Conservation (phyloP, 805 yeast species). For the Pichia deserticola region DNA sequence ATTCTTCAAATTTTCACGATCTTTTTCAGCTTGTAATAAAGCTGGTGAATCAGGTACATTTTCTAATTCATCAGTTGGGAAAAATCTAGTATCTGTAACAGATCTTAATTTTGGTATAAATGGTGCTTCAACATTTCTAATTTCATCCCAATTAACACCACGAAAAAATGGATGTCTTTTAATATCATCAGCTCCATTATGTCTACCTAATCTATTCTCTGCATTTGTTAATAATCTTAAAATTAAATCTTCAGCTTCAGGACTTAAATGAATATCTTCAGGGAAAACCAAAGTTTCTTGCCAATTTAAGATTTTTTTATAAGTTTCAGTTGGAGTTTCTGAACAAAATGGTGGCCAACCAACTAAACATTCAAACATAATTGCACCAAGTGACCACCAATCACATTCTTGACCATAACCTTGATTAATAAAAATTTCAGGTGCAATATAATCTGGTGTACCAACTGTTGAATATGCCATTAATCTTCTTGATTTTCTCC, state of each 20-base stretch:
- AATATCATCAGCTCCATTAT: slow-evolving; percentile 88
- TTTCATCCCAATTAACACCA: slow-evolving; percentile 93
- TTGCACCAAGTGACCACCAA: slow-evolving; percentile 97
- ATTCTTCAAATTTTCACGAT: slow-evolving; percentile 44
- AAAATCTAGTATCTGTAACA: slow-evolving; percentile 92
- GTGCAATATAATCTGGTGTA: slow-evolving; percentile 94
- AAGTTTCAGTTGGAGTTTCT: slow-evolving; percentile 91
- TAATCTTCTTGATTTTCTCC: slow-evolving; percentile 85
- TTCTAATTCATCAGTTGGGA: slow-evolving; percentile 96
- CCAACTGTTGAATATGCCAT: slow-evolving; percentile 98
- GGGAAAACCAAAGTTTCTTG: slow-evolving; percentile 83
- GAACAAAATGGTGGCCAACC: slow-evolving; percentile 98
- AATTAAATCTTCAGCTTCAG: slow-evolving; percentile 84
- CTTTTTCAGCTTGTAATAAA: slow-evolving; percentile 57
- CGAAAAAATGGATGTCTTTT: slow-evolving; percentile 87
- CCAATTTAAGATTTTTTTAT: slow-evolving; percentile 86
- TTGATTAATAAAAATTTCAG: slow-evolving; percentile 85
- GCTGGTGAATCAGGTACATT: slow-evolving; percentile 90
- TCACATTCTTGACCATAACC: slow-evolving; percentile 97
- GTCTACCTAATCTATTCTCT: slow-evolving; percentile 76
- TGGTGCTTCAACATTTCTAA: slow-evolving; percentile 84
- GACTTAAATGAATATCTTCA: slow-evolving; percentile 82
- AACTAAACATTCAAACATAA: slow-evolving; percentile 91
- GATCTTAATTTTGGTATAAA: slow-evolving; percentile 87
- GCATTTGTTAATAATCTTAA: slow-evolving; percentile 68